Evolutionary conservation across 805 yeast species (phyloP).

Genomic region (Yarrowia bubula): DNA sequence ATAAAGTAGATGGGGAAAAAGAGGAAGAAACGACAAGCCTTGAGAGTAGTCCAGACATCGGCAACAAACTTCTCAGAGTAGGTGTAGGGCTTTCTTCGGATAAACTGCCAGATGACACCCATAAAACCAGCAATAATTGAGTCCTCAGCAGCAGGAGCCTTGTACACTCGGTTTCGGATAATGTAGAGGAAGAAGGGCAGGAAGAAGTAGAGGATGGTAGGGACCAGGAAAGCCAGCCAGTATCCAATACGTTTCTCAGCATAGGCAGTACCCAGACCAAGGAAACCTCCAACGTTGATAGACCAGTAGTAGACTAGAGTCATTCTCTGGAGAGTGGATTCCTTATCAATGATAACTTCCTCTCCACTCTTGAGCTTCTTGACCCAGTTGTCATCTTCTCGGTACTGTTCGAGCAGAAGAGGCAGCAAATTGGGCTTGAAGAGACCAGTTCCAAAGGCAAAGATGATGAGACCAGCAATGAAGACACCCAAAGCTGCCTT

Average conservation of each 20-base stretch:
- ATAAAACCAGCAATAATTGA: slow-evolving; percentile 23
- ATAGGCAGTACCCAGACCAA: slow-evolving; percentile 52
- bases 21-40: slow-evolving; percentile 59
- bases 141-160: slow-evolving; percentile 37
- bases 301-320: slow-evolving; percentile 54
- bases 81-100: slow-evolving; percentile 41
- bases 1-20: slow-evolving; percentile 59
- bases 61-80: slow-evolving; percentile 55
- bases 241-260: slow-evolving; percentile 52
- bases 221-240: slow-evolving; percentile 55
- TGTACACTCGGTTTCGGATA: slow-evolving; percentile 43
- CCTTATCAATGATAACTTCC: slow-evolving; percentile 51
- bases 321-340: slow-evolving; percentile 40
- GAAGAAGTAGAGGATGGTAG: slow-evolving; percentile 51
- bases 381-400: slow-evolving; percentile 53
- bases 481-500: slow-evolving; percentile 39
- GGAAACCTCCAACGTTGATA: slow-evolving; percentile 55
- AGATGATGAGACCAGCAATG: slow-evolving; percentile 38
- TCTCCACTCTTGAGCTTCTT: slow-evolving; percentile 53
- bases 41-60: slow-evolving; percentile 59
- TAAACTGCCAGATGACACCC: slow-evolving; percentile 8
- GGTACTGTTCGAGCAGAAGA: slow-evolving; percentile 48
- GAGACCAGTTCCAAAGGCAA: slow-evolving; percentile 48
- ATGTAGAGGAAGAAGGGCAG: slow-evolving; percentile 51
- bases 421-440: slow-evolving; percentile 50